Base-by-base conservation (phyloP, 495 filamentous ascomycete species). In the Penicillium coffeae region DNA sequence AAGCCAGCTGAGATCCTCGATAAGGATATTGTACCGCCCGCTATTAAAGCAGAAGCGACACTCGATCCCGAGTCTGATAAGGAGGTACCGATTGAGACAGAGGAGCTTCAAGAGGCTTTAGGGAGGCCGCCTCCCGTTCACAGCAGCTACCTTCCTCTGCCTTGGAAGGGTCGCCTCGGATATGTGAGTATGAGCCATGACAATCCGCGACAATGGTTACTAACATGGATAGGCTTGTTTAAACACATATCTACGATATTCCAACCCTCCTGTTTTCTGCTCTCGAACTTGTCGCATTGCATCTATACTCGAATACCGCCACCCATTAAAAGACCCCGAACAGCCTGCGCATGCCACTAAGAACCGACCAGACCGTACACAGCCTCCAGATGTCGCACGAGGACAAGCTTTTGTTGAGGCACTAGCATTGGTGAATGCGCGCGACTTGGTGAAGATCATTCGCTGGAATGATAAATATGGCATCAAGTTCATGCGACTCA, bases 391-490 rank as follows among this genome's bases (percentile, higher is more conserved):
- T 51, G 55, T 83, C 10, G 74, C 68, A 7, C 69, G 77, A 0
- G 90, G 90, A 0, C 76, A 84, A 42, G 71, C 69, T 44, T 95
- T 85, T 50, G 83, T 96, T 2, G 83, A 95, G 63, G 72, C 79
- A 0, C 65, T 98, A 6, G 88, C 88, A 2, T 69, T 96, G 6
- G 80, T 85, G 3, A 96, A 98, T 67, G 86, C 87, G 16, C 76
- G 80, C 25, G 91, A 96, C 55, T 79, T 96, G 5, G 68, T 78
- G 27, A 95, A 94, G 59, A 84, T 96, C 76, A 56, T 97, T 16
- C 78, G 84, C 2, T 98, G 93, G 93, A 96, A 97, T 60, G 89
- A 96, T 50, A 84, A 81, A 45, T 96, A 93, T 48, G 84, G 82
- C 34, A 97, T 96, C 69, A 93, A 87, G 59, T 94, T 98, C 64